Percentiles rank a stretch among this genome's conserved stretches.
phyloP scores from a whole-genome alignment of 2,329 filamentous ascomycete species.

The Proliferodiscus dingleyae region DNA sequence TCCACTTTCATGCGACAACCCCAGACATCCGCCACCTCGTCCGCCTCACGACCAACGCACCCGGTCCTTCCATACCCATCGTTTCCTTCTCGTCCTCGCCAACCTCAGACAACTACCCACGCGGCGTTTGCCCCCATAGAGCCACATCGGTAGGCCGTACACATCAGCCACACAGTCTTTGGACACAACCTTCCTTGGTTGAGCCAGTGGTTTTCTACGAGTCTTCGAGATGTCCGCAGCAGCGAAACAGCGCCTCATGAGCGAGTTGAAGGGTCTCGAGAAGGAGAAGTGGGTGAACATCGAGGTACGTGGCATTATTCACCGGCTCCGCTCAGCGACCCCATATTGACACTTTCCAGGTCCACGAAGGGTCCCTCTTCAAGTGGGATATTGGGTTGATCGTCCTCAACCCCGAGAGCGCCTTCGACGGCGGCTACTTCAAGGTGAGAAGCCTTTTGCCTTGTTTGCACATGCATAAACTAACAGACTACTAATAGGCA shows the following conservation, averaged over 20 bases:
- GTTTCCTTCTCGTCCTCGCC: too few species aligned
- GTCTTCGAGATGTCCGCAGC: slow-evolving; percentile 31
- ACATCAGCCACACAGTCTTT: too few species aligned
- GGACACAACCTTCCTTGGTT: too few species aligned
- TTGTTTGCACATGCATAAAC: background rate
- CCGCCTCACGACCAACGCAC: too few species aligned
- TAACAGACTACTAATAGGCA: slow-evolving; percentile 43
- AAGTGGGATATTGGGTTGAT: slow-evolving; percentile 85
- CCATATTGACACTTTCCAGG: slow-evolving; percentile 19
- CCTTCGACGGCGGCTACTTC: slow-evolving; percentile 91
- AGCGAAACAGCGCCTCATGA: slow-evolving; percentile 81
- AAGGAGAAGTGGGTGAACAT: slow-evolving; percentile 95
- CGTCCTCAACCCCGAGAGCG: slow-evolving; percentile 86
- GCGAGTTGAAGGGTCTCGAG: slow-evolving; percentile 73
- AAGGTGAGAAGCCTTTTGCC: slow-evolving; percentile 43
- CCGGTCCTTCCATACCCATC: too few species aligned
- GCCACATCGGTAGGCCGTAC: too few species aligned
- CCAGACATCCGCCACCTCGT: too few species aligned
- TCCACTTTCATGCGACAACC: too few species aligned
- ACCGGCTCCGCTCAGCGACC: slow-evolving; percentile 1
- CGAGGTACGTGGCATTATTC: slow-evolving; percentile 51
- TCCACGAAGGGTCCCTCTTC: slow-evolving; percentile 77
- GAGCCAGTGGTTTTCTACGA: too few species aligned
- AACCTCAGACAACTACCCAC: too few species aligned
- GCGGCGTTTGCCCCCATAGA: too few species aligned